Evolutionary conservation across 441 rosid species (phyloP).

Genomic region (Populus tomentosa): DNA sequence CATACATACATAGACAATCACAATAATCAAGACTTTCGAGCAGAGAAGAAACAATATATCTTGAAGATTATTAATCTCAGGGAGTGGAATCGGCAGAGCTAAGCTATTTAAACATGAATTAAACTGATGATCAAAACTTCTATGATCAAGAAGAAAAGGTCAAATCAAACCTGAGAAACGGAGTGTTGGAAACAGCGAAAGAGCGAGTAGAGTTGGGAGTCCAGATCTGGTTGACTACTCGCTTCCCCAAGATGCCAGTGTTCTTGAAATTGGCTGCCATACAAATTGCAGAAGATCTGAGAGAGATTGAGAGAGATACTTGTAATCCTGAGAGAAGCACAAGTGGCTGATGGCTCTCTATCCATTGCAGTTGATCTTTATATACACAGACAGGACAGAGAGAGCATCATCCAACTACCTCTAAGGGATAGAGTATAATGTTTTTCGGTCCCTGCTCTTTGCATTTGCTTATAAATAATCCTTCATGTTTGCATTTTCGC

Average conservation of each 20-base stretch:
- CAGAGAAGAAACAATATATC: too few relatives aligned
- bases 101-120: too few relatives aligned
- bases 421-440: neutral
- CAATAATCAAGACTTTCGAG: too few relatives aligned
- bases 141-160: too few relatives aligned
- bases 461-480: neutral
- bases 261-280: slow-evolving; percentile 59
- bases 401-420: neutral
- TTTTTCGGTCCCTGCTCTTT: neutral
- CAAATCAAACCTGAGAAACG: slow-evolving; percentile 21
- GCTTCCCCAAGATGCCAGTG: slow-evolving; percentile 41
- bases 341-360: neutral
- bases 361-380: neutral
- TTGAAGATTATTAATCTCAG: too few relatives aligned
- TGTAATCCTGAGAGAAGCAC: neutral
- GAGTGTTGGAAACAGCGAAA: slow-evolving; percentile 7
- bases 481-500: neutral
- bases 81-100: too few relatives aligned
- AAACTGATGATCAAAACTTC: too few relatives aligned
- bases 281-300: slow-evolving; percentile 12
- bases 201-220: slow-evolving; percentile 20
- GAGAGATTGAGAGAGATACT: neutral
- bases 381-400: neutral
- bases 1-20: too few relatives aligned
- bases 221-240: slow-evolving; percentile 39